Evolutionary conservation across 139 green algal genomes (phyloP).

Genomic region (Zygnema circumcarinatum): DNA sequence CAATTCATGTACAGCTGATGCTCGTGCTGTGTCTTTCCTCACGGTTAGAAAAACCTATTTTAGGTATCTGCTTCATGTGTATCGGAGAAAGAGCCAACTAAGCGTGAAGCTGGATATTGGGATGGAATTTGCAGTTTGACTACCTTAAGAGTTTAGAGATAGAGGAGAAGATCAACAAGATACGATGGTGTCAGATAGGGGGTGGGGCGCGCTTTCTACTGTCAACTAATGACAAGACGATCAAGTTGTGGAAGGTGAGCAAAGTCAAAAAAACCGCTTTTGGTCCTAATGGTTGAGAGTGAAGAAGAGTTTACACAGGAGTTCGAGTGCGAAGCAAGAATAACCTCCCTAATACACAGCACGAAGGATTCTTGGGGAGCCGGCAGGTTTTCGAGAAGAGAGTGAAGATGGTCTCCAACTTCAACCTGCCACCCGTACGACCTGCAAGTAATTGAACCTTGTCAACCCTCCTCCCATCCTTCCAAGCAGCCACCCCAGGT

Average conservation of each 20-base stretch:
- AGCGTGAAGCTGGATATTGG: neutral
- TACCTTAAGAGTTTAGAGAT: conserved; percentile 99
- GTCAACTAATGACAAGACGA: conserved; percentile 89
- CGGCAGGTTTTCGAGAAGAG: conserved; percentile 76
- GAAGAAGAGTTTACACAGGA: no score
- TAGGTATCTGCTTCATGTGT: no score
- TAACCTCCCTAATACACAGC: no score
- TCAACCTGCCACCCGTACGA: conserved; percentile 72
- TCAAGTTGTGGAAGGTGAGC: conserved; percentile 97
- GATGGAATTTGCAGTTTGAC: conserved; percentile 78
- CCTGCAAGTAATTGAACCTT: neutral
- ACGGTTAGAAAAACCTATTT: no score
- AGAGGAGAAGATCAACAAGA: conserved; percentile 99
- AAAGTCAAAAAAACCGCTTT: no score
- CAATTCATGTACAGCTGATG: no score
- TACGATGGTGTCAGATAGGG: conserved; percentile 78
- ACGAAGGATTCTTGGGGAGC: no score
- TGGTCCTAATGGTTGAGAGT: no score
- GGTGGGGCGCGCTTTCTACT: conserved; percentile 63
- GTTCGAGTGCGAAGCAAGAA: no score
- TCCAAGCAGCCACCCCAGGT: neutral
- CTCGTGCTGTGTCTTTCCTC: no score
- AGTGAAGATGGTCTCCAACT: conserved; percentile 78
- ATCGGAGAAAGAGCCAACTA: no score
- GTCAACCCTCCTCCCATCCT: neutral